Evolutionary conservation across 257 asterid species (phyloP), one percentile per base, ranked within the genome.

Genomic region (Rhazya stricta): DNA sequence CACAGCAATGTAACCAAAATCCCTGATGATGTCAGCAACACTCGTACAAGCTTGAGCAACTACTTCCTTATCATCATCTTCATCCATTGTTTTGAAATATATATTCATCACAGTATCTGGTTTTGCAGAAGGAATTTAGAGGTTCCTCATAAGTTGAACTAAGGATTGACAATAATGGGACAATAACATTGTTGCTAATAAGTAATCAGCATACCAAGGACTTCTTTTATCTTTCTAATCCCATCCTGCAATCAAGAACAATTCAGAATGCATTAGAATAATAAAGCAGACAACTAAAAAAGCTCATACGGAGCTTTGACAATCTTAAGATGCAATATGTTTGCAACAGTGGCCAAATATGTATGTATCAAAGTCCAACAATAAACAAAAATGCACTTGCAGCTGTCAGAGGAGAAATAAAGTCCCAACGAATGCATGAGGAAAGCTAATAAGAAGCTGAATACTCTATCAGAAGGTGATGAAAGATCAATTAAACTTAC

Each of bases 41-140:
- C 96, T 84, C 81, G 81, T 85, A 85, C 99, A 95, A 79, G 98
- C 96, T 84, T 92, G 97, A 79, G 99, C 97, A 82, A 92, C 99
- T 75, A 92, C 98, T 86, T 92, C 99, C 86, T 91, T 91, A 85
- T 92, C 99, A 72, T 92, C 99, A 79, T 95, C 97, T 71, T 91
- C 96, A 42, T 86, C 81, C 96, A 92, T 92, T 83, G 97, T 85
- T 83, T 88, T 91, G 72, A 89, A 77, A 83, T 91, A 95, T 72
- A 92, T 92, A 51, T 91, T 88, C 96, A 92, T 84, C 84, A 91
- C 88, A 74, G 85, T 85, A 75, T 91, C 98, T 94, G 87, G 80
- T 72, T 45, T 76, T 32, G 71, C 69, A 70, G 62, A 72, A 50
- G 73, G 34, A 73, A 43, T 56, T 27, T 68, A 51, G 37, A 57